phyloP scores from a whole-genome alignment of 2,329 filamentous ascomycete genomes.

The Furcasterigmium furcatum region DNA sequence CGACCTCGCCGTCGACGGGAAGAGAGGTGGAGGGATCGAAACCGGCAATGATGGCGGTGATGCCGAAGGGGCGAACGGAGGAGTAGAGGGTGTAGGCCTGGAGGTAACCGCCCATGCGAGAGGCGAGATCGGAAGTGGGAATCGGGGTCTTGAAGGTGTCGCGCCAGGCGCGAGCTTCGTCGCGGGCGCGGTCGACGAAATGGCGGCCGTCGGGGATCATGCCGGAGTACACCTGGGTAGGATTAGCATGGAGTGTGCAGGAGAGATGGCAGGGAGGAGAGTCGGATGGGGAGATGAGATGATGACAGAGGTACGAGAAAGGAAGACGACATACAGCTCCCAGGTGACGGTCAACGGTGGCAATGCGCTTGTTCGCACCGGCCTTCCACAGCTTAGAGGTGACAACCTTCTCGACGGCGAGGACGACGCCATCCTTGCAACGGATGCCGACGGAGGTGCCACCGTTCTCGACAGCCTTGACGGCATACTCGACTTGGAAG shows the following conservation, averaged over 20 bases:
- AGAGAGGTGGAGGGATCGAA: slow-evolving; percentile 87
- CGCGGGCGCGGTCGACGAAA: slow-evolving; percentile 89
- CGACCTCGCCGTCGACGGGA: slow-evolving; percentile 87
- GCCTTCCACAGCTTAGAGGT: slow-evolving; percentile 93
- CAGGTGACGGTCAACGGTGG: slow-evolving; percentile 88
- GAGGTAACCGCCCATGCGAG: slow-evolving; percentile 91
- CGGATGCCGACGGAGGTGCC: slow-evolving; percentile 94
- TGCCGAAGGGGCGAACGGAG: slow-evolving; percentile 93
- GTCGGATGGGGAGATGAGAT: background rate
- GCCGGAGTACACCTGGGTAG: slow-evolving; percentile 82
- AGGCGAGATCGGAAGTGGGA: slow-evolving; percentile 80
- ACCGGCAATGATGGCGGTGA: slow-evolving; percentile 82
- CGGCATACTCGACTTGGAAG: slow-evolving; percentile 98
- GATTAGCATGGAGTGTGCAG: slow-evolving; percentile 1
- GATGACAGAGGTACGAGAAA: background rate
- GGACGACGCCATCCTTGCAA: slow-evolving; percentile 94
- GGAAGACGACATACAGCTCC: slow-evolving; percentile 68
- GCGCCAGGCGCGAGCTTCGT: slow-evolving; percentile 90
- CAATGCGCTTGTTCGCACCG: slow-evolving; percentile 95
- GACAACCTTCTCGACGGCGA: slow-evolving; percentile 96
- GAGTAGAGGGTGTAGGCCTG: slow-evolving; percentile 98
- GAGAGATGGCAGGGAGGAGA: background rate
- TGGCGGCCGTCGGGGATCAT: slow-evolving; percentile 93
- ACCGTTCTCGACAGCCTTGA: slow-evolving; percentile 97
- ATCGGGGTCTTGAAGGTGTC: slow-evolving; percentile 94